Evolutionary conservation across 176 grass and related monocot species (phyloP).

Genomic region (Eremochloa ophiuroides): DNA sequence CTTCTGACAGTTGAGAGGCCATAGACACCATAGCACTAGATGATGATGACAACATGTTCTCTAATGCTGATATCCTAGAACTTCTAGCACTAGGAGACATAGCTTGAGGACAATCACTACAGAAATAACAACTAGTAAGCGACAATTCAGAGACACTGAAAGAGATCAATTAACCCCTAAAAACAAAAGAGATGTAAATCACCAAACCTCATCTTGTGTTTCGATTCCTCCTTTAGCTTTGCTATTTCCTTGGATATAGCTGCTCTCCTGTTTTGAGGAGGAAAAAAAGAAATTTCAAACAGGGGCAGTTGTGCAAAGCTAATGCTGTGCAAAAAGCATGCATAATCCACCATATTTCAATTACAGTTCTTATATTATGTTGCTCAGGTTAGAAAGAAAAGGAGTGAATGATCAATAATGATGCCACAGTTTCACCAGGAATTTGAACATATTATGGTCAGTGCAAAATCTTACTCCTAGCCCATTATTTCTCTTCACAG

Average conservation of each 20-base stretch:
- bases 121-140: not conserved
- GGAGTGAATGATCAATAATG: not conserved
- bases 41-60: conserved; percentile 86
- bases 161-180: not conserved
- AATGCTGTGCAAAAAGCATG: not conserved
- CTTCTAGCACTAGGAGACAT: conserved; percentile 97
- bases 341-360: conserved; percentile 6
- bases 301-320: too few relatives aligned
- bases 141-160: not conserved
- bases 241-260: conserved; percentile 86
- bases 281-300: not conserved
- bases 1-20: conserved; percentile 90
- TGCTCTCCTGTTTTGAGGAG: conserved; percentile 51
- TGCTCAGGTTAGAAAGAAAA: not conserved
- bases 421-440: not conserved
- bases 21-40: conserved; percentile 80
- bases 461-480: not conserved
- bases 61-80: conserved; percentile 90
- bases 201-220: conserved; percentile 51
- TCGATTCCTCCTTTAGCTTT: conserved; percentile 80
- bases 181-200: not conserved
- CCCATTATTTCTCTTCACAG: not conserved
- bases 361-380: not conserved
- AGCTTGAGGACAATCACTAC: conserved; percentile 65
- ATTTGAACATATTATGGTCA: not conserved